Conservation (phyloP, 805 yeast species). For the Wickerhamiella qilinensis region DNA sequence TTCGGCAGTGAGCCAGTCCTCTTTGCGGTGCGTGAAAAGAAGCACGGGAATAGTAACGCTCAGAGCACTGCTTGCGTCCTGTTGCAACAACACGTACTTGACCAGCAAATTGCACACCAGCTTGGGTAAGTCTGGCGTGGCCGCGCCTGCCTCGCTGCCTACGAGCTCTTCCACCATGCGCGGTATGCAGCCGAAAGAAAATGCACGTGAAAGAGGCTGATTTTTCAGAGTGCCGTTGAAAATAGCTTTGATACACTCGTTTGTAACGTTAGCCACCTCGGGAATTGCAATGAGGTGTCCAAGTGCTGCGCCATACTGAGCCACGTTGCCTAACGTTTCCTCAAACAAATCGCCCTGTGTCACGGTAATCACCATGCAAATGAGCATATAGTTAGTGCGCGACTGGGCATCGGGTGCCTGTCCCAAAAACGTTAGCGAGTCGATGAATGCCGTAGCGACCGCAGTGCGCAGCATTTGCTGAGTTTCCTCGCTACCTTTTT, state of each 20-base stretch:
- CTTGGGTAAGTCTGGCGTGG: conserved; percentile 1
- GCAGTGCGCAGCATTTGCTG: conserved; percentile 4
- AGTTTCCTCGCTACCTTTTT: conserved; percentile 23
- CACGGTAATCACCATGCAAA: conserved; percentile 7
- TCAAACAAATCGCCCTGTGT: conserved; percentile 1
- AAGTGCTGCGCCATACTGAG: conserved; percentile 3
- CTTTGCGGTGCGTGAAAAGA: conserved; percentile 9
- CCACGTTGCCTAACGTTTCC: conserved; percentile 1
- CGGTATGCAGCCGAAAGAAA: conserved; percentile 6
- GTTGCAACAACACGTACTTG: conserved; percentile 1
- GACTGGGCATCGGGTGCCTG: neutral
- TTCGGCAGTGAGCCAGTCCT: conserved; percentile 11
- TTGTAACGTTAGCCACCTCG: neutral
- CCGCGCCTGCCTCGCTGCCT: neutral
- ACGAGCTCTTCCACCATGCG: conserved; percentile 3
- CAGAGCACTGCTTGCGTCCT: conserved; percentile 17
- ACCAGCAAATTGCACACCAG: conserved; percentile 4
- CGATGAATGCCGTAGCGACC: conserved; percentile 1
- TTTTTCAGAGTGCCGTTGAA: conserved; percentile 8
- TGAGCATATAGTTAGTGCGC: conserved; percentile 6
- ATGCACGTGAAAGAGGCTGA: conserved; percentile 1
- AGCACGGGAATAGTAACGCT: conserved; percentile 20
- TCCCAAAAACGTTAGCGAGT: conserved; percentile 2
- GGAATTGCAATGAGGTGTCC: neutral
- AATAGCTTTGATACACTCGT: conserved; percentile 8